Conservation (phyloP, 805 yeast species). For the Lipomyces sp. region DNA sequence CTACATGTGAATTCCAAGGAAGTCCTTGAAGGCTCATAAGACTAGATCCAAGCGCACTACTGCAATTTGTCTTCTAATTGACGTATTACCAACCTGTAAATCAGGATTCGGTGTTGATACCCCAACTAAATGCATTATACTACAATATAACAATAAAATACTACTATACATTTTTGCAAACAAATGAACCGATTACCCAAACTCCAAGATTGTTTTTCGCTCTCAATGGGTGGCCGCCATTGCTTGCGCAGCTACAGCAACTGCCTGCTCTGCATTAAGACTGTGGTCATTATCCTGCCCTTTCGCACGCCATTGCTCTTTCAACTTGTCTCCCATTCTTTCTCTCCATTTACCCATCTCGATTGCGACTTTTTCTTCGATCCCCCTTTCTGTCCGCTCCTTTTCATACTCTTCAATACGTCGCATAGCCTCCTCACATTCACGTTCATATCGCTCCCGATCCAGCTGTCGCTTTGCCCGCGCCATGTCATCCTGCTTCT, state of each 20-base stretch:
- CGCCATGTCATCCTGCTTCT: conserved; percentile 23
- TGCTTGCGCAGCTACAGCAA: conserved; percentile 31
- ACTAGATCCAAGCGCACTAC: too few relatives aligned
- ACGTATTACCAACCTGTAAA: not conserved
- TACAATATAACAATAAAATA: not conserved
- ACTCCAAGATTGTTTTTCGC: not conserved
- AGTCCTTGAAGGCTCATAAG: too few relatives aligned
- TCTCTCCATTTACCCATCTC: conserved; percentile 34
- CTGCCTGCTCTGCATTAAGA: conserved; percentile 14
- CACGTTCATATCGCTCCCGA: conserved; percentile 32
- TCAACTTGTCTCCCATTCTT: conserved; percentile 24
- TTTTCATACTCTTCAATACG: conserved; percentile 28
- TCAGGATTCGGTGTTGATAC: not conserved
- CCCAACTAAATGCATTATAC: not conserved
- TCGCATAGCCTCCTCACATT: conserved; percentile 19
- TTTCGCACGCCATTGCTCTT: conserved; percentile 23
- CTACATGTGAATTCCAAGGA: too few relatives aligned
- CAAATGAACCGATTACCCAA: not conserved
- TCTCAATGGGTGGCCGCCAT: conserved; percentile 1
- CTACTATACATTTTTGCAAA: not conserved
- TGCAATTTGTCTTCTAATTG: too few relatives aligned
- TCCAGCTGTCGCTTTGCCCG: conserved; percentile 31
- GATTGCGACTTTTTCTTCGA: conserved; percentile 26
- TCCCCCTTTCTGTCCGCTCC: conserved; percentile 32
- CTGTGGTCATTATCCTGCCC: conserved; percentile 2